phyloP scores from a whole-genome alignment of 208 protist species.

The Vickermania spadyakhi region DNA sequence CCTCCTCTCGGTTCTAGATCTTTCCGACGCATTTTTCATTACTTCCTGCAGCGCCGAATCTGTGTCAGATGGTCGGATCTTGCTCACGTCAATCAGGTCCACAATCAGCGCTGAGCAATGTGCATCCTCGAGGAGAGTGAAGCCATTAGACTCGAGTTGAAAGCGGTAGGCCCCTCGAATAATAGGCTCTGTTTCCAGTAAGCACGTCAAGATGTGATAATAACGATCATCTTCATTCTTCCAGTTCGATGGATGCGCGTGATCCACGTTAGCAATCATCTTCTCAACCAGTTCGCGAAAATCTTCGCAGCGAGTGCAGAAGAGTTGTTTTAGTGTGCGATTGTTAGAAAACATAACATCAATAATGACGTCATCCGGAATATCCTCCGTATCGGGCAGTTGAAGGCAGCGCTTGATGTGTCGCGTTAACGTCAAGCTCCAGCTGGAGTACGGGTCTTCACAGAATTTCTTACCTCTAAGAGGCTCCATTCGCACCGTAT shows the following conservation, averaged over 20 bases:
- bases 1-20: conserved; percentile 4
- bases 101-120: conserved; percentile 57
- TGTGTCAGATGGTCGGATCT: conserved; percentile 25
- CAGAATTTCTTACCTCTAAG: conserved; percentile 36
- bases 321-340: conserved; percentile 66
- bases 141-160: conserved; percentile 45
- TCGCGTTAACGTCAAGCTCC: conserved; percentile 43
- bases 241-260: conserved; percentile 17
- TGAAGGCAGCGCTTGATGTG: conserved; percentile 36
- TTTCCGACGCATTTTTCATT: conserved; percentile 6
- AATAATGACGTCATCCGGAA: conserved; percentile 41
- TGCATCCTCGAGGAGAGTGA: conserved; percentile 65
- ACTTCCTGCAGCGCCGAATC: conserved; percentile 25
- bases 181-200: conserved; percentile 42
- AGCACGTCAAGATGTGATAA: conserved; percentile 55
- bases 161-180: conserved; percentile 45
- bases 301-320: conserved; percentile 50
- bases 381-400: conserved; percentile 13
- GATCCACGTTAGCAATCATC: not conserved
- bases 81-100: conserved; percentile 59
- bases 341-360: conserved; percentile 73
- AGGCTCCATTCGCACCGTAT: conserved; percentile 64
- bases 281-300: conserved; percentile 36
- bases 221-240: conserved; percentile 61
- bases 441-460: conserved; percentile 56